Base-by-base conservation (phyloP, 306 rosid genomes). In the Cotoneaster glaucophyllus region DNA sequence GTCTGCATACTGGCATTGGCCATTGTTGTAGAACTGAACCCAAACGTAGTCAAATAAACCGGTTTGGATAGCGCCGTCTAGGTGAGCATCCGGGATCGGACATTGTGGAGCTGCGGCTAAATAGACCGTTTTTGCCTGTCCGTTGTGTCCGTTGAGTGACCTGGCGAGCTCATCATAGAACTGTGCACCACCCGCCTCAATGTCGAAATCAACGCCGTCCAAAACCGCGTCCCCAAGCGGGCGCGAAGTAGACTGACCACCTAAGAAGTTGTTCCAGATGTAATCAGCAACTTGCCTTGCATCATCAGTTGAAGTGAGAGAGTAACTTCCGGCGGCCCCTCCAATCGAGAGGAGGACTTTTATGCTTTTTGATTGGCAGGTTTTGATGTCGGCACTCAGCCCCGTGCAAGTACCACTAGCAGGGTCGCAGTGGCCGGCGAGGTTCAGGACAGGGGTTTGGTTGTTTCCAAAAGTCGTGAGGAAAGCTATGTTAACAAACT, bases 21-120 rank as follows among this genome's bases (percentile, higher is more conserved):
- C 48, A 62, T 90, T 90, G 82, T 90, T 90, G 75, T 88, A 90
- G 82, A 90, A 90, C 76, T 90, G 96, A 26, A 90, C 91, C 93
- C 93, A 90, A 11, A 90, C 91, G 18, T 63, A 80, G 58, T 88
- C 90, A 64, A 90, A 88, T 15, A 88, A 18, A 0, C 96, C 91
- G 0, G 96, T 88, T 41, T 76, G 56, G 9, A 90, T 80, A 1
- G 96, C 91, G 0, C 68, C 0, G 14, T 77, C 84, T 11, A 88
- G 69, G 67, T 80, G 79, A 1, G 76, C 77, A 39, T 90, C 91
- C 0, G 90, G 91, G 83, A 56, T 77, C 2, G 83, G 83, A 21
- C 96, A 88, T n/a, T 90, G 93, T 0, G 93, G 96, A 0, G 96
- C 93, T 5, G 93, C 96, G 0, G 87, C 41, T 5, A 90, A 71